phyloP scores from a whole-genome alignment of 225 moss, liverwort and hornwort genomes.

The Takakia lepidozioides region DNA sequence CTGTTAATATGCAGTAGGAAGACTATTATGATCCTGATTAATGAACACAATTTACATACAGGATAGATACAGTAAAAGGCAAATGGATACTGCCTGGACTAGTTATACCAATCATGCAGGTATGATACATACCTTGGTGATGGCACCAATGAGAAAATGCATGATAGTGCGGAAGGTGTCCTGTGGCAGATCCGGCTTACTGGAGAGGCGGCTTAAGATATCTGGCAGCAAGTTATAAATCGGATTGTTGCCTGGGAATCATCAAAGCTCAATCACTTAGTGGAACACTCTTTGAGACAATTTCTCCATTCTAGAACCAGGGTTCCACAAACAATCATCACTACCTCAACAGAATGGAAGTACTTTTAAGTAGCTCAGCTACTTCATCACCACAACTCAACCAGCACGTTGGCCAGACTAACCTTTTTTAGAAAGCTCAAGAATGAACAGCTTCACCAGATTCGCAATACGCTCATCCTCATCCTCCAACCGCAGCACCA shows the following conservation, averaged over 20 bases:
- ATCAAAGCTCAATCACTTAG: conserved; percentile 7
- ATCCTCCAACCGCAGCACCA: conserved; percentile 89
- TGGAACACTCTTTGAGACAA: not conserved
- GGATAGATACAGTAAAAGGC: too few species aligned
- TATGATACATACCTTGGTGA: conserved; percentile 59
- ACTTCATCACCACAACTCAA: too few species aligned
- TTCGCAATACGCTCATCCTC: conserved; percentile 87
- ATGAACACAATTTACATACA: too few species aligned
- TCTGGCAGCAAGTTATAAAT: conserved; percentile 94
- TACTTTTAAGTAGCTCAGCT: too few species aligned
- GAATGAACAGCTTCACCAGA: conserved; percentile 91
- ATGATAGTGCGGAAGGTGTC: conserved; percentile 69
- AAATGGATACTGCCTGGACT: too few species aligned
- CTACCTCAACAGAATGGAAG: too few species aligned
- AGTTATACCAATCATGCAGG: too few species aligned
- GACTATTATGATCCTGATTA: too few species aligned
- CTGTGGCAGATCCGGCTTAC: conserved; percentile 49
- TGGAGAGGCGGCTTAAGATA: conserved; percentile 89
- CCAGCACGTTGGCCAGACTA: too few species aligned
- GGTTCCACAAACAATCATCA: too few species aligned
- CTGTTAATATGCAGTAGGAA: too few species aligned
- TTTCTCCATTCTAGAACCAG: too few species aligned
- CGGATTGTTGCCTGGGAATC: conserved; percentile 84
- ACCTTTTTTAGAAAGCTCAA: conserved; percentile 97
- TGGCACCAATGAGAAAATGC: conserved; percentile 86